Base-by-base conservation (phyloP, 2,329 filamentous ascomycete species). In the Cyphellophora europaea region DNA sequence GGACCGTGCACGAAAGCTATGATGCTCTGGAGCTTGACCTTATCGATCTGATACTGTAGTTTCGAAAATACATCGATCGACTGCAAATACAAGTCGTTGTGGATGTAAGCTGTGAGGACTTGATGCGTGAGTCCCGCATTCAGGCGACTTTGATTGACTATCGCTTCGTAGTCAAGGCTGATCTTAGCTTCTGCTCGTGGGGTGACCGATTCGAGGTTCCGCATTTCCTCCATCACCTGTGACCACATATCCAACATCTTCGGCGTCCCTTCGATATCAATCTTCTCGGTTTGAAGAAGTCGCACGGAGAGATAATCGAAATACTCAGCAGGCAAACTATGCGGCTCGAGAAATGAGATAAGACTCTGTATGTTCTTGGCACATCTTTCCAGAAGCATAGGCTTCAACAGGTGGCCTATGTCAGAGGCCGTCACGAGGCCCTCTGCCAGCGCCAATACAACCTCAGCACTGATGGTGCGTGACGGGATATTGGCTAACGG, bases 381-480 rank as follows among this genome's bases (percentile, higher is more conserved):
- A 8, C 8, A 8, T 8, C 13, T 13, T 10, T 6, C 28, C 8
- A 50, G 47, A 38, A 66, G 42, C 19, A 52, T 48, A 30, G 48
- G 21, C n/a, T 25, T n/a, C n/a, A n/a, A 25, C 28, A 48, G 35
- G 57, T 49, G n/a, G 37, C 48, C 43, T 49, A 55, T 21, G 53
- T 54, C 35, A 42, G 49, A 41, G 46, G 61, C 19, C 29, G 65
- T 66, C 14, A 64, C 45, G 35, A 61, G 62, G 11, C 65, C 68
- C 45, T 74, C 69, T 18, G 74, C 55, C 27, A 75, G 63, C 5
- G 70, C 67, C 33, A 65, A 58, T 16, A 77, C 62, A 8, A 78
- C 64, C 52, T 79, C 75, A 27, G 62, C 61, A 47, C 72, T 77
- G 46, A 79, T 65, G 0, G 69, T 75, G 32, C 60, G 54, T 27